These are phyloP conservation scores for Dactylellina leptospora DNA, from an alignment of 2,329 filamentous ascomycete genomes.

Conservation along the genomic window DNA sequence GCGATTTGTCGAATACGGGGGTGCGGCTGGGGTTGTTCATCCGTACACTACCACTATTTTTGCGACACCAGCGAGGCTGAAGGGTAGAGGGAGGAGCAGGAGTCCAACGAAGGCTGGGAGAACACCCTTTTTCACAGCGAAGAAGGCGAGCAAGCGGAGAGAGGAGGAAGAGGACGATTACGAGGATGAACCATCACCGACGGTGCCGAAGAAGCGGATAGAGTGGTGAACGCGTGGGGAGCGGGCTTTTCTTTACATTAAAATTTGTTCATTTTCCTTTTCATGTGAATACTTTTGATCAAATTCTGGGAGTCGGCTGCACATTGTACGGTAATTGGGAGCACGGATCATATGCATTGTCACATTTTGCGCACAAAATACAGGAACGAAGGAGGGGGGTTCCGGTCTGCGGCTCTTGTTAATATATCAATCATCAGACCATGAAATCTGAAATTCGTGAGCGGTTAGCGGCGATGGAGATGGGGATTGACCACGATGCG, in stretches of 20 bases:
- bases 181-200: constrained; percentile 32
- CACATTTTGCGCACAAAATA: too few species aligned
- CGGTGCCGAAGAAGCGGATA: constrained; percentile 13
- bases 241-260: too few species aligned
- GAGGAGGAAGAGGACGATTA: constrained; percentile 30
- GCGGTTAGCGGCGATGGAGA: too few species aligned
- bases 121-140: constrained; percentile 48
- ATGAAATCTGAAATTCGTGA: too few species aligned
- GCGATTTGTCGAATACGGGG: constrained; percentile 43
- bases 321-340: too few species aligned
- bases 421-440: too few species aligned
- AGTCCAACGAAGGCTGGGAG: constrained; percentile 33
- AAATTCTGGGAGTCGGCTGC: too few species aligned
- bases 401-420: too few species aligned
- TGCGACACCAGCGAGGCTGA: constrained; percentile 27
- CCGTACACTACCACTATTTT: constrained; percentile 26
- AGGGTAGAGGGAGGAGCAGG: constrained; percentile 26
- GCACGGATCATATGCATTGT: too few species aligned
- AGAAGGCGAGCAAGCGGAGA: constrained; percentile 6
- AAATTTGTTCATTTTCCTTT: too few species aligned
- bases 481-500: not conserved
- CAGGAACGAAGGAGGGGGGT: too few species aligned
- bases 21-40: constrained; percentile 42
- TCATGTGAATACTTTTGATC: not conserved
- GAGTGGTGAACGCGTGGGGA: not conserved